Evolutionary conservation across 495 filamentous ascomycete species (phyloP).

Genomic region (Barbatosphaeria neglecta): DNA sequence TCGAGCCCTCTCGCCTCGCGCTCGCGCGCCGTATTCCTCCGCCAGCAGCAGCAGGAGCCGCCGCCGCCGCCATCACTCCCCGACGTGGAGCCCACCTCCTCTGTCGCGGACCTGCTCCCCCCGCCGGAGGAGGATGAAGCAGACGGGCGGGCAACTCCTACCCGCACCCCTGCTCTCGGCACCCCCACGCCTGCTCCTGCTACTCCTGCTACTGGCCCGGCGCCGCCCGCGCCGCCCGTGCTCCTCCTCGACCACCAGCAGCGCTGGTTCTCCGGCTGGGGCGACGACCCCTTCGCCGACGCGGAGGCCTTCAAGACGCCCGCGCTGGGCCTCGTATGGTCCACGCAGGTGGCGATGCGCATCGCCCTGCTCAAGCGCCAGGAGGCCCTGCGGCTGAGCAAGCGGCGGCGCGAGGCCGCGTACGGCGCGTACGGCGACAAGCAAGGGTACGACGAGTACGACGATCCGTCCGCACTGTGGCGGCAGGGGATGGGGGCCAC

Average conservation of each 20-base stretch:
- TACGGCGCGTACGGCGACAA: neutral
- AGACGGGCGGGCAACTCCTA: too few relatives aligned
- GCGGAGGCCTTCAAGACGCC: slow-evolving; percentile 59
- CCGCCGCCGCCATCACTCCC: neutral
- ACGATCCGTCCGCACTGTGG: slow-evolving; percentile 9
- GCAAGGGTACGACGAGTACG: slow-evolving; percentile 6
- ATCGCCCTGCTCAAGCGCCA: slow-evolving; percentile 69
- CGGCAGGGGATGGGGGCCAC: slow-evolving; percentile 15
- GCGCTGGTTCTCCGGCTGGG: slow-evolving; percentile 91
- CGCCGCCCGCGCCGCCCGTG: slow-evolving; percentile 30
- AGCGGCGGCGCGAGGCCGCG: too few relatives aligned
- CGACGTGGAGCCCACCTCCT: slow-evolving; percentile 7
- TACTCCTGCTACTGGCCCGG: too few relatives aligned
- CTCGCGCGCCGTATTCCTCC: slow-evolving; percentile 11
- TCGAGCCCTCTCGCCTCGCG: slow-evolving; percentile 28
- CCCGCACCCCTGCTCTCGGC: too few relatives aligned
- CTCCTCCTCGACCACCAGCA: slow-evolving; percentile 80
- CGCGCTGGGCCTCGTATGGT: slow-evolving; percentile 77
- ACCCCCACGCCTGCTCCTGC: too few relatives aligned
- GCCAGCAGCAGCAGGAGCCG: too few relatives aligned
- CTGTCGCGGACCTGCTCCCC: slow-evolving; percentile 11
- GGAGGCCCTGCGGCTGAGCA: too few relatives aligned
- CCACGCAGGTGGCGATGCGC: slow-evolving; percentile 71
- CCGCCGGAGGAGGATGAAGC: too few relatives aligned
- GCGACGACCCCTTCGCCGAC: slow-evolving; percentile 38